A percentile compares a stretch with the other conserved stretches of the same genome.
Conservation (phyloP, 805 yeast species). For the Saccharomycopsis sp. region DNA sequence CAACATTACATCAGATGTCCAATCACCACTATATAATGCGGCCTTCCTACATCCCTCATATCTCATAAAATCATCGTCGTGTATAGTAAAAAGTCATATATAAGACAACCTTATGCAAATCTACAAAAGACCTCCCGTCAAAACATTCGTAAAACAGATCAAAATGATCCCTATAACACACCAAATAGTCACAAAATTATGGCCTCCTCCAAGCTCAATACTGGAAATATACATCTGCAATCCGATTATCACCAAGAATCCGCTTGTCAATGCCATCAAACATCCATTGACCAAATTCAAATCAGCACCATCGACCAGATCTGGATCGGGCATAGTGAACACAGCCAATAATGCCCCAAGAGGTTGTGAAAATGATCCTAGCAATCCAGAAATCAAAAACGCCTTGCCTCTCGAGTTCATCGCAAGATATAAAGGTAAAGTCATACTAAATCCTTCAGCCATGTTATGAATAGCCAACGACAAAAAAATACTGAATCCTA, state of each 20-base stretch:
- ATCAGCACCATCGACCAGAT: conserved; percentile 30
- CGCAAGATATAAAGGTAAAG: conserved; percentile 80
- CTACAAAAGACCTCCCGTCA: conserved; percentile 24
- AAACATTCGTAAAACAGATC: conserved; percentile 42
- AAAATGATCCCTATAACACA: conserved; percentile 51
- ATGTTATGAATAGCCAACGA: conserved; percentile 86
- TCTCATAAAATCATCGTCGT: neutral
- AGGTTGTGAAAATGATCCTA: conserved; percentile 87
- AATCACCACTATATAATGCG: neutral
- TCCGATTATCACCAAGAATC: conserved; percentile 76
- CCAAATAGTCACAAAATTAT: conserved; percentile 53
- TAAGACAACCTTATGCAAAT: neutral
- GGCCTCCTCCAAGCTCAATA: conserved; percentile 66
- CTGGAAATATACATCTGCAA: conserved; percentile 84
- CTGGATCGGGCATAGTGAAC: conserved; percentile 36
- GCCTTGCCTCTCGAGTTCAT: conserved; percentile 58
- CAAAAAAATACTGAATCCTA: conserved; percentile 76
- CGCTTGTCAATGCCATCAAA: conserved; percentile 69
- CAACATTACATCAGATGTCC: neutral
- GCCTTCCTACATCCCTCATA: neutral
- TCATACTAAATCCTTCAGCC: conserved; percentile 92
- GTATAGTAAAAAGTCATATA: too few relatives aligned
- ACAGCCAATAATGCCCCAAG: conserved; percentile 77
- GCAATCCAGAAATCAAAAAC: conserved; percentile 50
- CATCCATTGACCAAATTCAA: conserved; percentile 49